Evolutionary conservation across 2,329 filamentous ascomycete species (phyloP), one percentile per base, ranked within the genome.

Genomic region (Triangularia setosa): DNA sequence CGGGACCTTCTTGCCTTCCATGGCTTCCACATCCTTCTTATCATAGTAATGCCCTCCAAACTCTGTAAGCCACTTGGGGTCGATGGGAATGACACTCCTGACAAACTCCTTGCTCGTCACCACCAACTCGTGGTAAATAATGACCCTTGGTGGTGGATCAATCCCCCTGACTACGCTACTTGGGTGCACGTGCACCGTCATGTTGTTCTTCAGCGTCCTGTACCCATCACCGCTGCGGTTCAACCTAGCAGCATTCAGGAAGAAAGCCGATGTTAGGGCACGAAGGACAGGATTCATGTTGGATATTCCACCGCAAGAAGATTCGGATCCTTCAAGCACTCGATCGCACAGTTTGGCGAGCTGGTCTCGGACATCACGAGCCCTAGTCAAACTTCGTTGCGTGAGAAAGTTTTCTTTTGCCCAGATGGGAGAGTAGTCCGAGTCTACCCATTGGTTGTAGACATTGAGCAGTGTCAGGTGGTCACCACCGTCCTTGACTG

Each of bases 41-140:
- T 96, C 97, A 76, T 97, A 92, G 74, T 93, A 97, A 79, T 98
- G 95, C 67, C 94, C 94, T 67, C 95, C 95, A 66, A 95, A 87
- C 77, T 98, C 94, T 6, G 87, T 85, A 71, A 99, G 75, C 93
- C 93, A 97, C 73, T 88, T 87, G 0, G 90, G 82, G 73, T 96
- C 88, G 60, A 98, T 85, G 0, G 93, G 93, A 82, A 97, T 89
- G 64, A 90, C 90, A 72, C 87, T 91, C 24, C 94, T 83, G 88
- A 97, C 96, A 76, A 94, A 99, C 80, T 97, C 94, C 80, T 96
- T 96, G 27, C 85, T 90, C 40, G 91, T 94, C 70, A 91, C 82
- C 9, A 93, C 90, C 62, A 94, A 77, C 77, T 95, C 91, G 73
- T 91, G 92, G 76, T 95, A 99, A 16, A 97, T 86, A 14, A 97